Evolutionary conservation across 345 rosid genomes (phyloP), one percentile per base, ranked within the genome.

Genomic region (Eutrema yunnanense): DNA sequence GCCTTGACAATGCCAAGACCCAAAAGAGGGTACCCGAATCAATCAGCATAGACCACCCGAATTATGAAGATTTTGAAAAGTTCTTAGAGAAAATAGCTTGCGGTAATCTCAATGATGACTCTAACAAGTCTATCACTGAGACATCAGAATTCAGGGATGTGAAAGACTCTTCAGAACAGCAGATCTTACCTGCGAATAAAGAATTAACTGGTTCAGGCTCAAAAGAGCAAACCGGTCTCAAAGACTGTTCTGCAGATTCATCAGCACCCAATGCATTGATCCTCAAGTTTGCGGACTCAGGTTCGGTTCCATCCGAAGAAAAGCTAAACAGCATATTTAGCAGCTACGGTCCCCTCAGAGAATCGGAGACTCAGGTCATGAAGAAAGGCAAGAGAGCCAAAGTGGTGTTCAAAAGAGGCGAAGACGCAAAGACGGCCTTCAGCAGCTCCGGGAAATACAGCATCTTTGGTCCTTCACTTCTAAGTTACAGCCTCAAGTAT

Each of bases 371-470:
- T 2, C 70, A 64, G 74, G 79, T 86, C 32, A 71, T 75, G 73
- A 83, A 74, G 77, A 83, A 84, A 74, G 78, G 84, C 44, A 82
- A 62, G 54, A 83, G 73, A 47, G 96, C 86, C 33, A 82, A 72
- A 69, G 85, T 90, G 58, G 82, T 90, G 59, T 90, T 86, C 74
- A 53, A 55, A 65, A 85, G 62, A 53, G 66, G 83, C 0, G 82
- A 67, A 49, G 87, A 88, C 46, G 92, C 90, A 47, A 81, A 90
- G 81, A 48, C 78, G 0, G 92, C 96, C 50, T 85, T 85, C 78
- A 83, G 88, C 77, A 85, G 84, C 60, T 81, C 88, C 0, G 88
- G 89, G 34, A 88, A 85, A 75, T 81, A 84, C 73, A 77, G 82
- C 73, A 80, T 79, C 52, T 84, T 86, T 8, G 88, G 94, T 27